phyloP scores from a whole-genome alignment of 192 early-diverging fungal genomes.

The Coemansia sp. region DNA sequence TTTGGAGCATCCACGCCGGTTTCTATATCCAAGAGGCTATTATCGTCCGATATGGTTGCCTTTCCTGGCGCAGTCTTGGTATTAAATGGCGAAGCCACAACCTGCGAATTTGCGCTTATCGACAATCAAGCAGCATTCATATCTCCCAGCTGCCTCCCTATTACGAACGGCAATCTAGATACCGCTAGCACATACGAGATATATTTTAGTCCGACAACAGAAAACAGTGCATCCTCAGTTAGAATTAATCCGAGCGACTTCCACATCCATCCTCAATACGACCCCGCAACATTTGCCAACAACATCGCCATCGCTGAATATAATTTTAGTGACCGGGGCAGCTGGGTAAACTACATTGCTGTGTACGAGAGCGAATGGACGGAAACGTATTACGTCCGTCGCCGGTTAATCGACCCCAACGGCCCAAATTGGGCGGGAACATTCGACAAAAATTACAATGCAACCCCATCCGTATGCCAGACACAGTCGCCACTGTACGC shows the following conservation, averaged over 20 bases:
- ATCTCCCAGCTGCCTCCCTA: conserved; percentile 1
- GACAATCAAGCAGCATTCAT: conserved; percentile 3
- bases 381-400: conserved; percentile 13
- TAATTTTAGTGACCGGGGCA: not conserved
- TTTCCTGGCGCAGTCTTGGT: conserved; percentile 13
- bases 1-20: not conserved
- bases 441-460: not conserved
- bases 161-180: conserved; percentile 3
- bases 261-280: conserved; percentile 20
- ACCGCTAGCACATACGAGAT: not conserved
- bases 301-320: conserved; percentile 26
- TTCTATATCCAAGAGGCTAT: not conserved
- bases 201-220: not conserved
- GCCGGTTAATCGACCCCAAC: not conserved
- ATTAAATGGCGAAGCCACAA: not conserved
- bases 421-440: conserved; percentile 7
- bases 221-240: not conserved
- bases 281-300: conserved; percentile 26
- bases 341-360: conserved; percentile 16
- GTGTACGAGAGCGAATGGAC: conserved; percentile 16
- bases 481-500: conserved; percentile 9
- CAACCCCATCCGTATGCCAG: not conserved
- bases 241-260: conserved; percentile 9
- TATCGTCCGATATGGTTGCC: not conserved
- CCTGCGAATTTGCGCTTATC: conserved; percentile 5